phyloP scores from a whole-genome alignment of 139 green algal species.

The Volvox africanus region DNA sequence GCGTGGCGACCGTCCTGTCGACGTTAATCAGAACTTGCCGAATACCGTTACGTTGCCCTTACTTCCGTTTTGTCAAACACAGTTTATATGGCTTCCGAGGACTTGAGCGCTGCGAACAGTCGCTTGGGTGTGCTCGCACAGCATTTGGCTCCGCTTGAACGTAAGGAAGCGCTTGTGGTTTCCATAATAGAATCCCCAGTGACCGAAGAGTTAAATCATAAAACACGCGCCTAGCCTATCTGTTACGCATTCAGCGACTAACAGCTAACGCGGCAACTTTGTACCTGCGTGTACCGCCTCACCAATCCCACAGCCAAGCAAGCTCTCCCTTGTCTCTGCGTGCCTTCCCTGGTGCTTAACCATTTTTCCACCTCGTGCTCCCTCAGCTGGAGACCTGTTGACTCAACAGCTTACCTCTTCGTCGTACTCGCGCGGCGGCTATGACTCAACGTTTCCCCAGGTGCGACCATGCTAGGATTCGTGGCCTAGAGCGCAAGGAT shows the following conservation, averaged over 20 bases:
- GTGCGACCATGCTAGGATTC: not conserved
- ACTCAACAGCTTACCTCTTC: slow-evolving; percentile 20
- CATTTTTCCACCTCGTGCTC: not conserved
- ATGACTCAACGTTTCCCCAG: slow-evolving; percentile 48
- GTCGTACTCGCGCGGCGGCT: not conserved
- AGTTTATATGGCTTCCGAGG: slow-evolving; percentile 17
- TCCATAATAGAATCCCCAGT: no score
- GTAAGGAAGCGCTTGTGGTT: not conserved
- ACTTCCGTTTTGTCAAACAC: no score
- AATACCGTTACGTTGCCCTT: no score
- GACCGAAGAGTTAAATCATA: no score
- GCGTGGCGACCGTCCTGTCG: no score
- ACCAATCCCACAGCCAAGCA: no score
- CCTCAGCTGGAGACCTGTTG: slow-evolving; percentile 38
- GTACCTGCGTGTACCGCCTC: not conserved
- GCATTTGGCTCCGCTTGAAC: slow-evolving; percentile 18
- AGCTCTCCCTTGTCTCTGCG: not conserved
- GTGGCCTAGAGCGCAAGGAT: no score
- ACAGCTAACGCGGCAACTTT: not conserved
- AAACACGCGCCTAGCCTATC: no score
- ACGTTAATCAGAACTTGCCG: no score
- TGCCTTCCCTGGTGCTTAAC: not conserved
- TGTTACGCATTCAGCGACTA: no score
- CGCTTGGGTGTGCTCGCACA: slow-evolving; percentile 4
- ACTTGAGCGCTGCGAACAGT: not conserved